Base-by-base conservation (phyloP, 352 stramenopile species). In the Phytophthora pluvialis region DNA sequence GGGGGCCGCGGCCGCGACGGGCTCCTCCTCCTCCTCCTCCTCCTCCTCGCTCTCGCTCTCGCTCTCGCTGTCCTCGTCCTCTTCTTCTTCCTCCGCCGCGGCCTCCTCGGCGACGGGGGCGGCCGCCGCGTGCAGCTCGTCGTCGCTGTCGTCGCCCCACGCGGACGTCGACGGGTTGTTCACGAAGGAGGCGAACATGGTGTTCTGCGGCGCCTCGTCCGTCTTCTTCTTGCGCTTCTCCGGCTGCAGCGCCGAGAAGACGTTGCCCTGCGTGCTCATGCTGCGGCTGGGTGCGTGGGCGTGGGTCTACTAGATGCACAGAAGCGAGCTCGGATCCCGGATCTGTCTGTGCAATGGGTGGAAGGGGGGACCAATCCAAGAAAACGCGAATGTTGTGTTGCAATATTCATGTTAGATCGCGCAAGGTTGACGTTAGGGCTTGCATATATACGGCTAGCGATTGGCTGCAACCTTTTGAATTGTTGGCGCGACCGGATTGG, bases 211-310 rank as follows among this genome's bases (percentile, higher is more conserved):
- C 56, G 69, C 49, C 63, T 82, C 73, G 4, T 51, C 66, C 43
- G 63, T 69, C 58, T 75, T 76, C 46, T 85, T 89, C 72, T 86
- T 82, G 70, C 92, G 82, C 63, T 89, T 93, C 45, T 91, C 83
- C 29, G 68, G 71, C 67, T 79, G 73, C 53, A 88, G 68, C 55
- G 79, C 81, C 49, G 65, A 67, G 39, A 81, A 81, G 15, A 78
- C 73, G 66, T 81, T 81, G 59, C 65, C 65, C 52, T 72, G 72
- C 46, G 69, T 52, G 50, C 65, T 67, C 56, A 76, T 74, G 13
- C 3, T 68, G 29, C 21, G 33, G 13, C 21, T 40, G 12, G 36
- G 13, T 43, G 29, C 48, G 12, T 32, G 38, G n/a, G n/a, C 45
- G 25, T 44, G 38, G 9, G 5, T 7, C 25, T 9, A 21, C n/a